Evolutionary conservation across 2,329 filamentous ascomycete genomes (phyloP), one percentile per base, ranked within the genome.

Genomic region (Cladosporium velox): DNA sequence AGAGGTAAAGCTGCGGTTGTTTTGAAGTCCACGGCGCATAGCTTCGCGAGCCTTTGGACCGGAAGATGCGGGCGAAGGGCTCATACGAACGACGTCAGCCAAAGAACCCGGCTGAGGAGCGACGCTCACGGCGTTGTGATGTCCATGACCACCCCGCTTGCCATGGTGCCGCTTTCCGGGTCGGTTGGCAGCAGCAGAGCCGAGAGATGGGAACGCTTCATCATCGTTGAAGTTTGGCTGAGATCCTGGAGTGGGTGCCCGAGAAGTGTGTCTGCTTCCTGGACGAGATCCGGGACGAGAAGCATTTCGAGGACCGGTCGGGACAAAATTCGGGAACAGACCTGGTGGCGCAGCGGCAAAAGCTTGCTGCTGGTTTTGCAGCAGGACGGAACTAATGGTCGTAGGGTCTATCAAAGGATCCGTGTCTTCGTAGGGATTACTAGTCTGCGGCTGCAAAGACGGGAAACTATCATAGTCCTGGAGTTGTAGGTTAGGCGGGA

Each of bases 21-120:
- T 84, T 41, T 86, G 88, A 68, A 85, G 75, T 47, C 86, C 87
- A 69, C 77, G 70, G 12, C 77, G 73, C 72, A 83, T 85, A 54
- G 84, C 84, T 8, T 82, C 81, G 59, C 90, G 88, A 30, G 69
- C 70, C 54, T 71, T 73, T 1, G 68, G 64, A 14, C 59, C 60
- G 2, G 65, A 52, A 0, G 73, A 68, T 1, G 84, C 85, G n/a
- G 93, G 92, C 8, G 92, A 93, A 0, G 94, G 93, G 5, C 92
- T 91, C 91, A 97, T 96, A 76, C 94, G 95, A 66, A 98, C 93
- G 66, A 98, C 90, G 78, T 98, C 95, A 41, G 94, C 94, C 61
- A 99, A 82, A 24, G 92, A 96, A 73, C 88, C 92, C 1, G 92
- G 89, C 74, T 88, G 93, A 41, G 81, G 83, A 67, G 87, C 88